Percentiles rank a stretch among this genome's conserved stretches.
Evolutionary conservation across 768 basidiomycete species (phyloP).

Genomic region (Suillus bovinus): DNA sequence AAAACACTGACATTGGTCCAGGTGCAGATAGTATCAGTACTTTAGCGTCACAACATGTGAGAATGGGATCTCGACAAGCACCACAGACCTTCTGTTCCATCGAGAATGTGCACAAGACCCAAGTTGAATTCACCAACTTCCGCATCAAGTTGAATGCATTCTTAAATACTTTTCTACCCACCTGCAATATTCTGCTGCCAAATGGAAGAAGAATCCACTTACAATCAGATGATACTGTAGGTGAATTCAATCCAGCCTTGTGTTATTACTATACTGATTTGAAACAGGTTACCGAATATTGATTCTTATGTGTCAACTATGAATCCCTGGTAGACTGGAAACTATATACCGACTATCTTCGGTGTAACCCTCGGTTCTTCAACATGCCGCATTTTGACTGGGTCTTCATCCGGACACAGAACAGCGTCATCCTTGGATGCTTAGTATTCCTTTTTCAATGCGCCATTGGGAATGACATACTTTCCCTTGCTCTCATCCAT

Average conservation of each 20-base stretch:
- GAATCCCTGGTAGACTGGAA: slow-evolving; percentile 31
- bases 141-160: slow-evolving; percentile 5
- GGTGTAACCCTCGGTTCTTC: slow-evolving; percentile 33
- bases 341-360: slow-evolving; percentile 25
- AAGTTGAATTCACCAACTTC: slow-evolving; percentile 5
- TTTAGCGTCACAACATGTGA: neutral
- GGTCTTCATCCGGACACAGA: slow-evolving; percentile 26
- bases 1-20: no score
- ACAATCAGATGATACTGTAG: neutral
- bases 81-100: neutral
- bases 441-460: slow-evolving; percentile 22
- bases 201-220: slow-evolving; percentile 6
- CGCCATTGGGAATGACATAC: slow-evolving; percentile 3
- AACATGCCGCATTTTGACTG: slow-evolving; percentile 26
- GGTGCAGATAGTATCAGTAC: neutral
- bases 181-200: neutral
- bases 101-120: neutral
- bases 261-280: neutral
- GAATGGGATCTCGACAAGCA: neutral
- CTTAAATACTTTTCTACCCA: neutral
- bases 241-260: neutral
- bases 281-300: slow-evolving; percentile 26
- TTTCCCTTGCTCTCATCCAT: slow-evolving; percentile 15
- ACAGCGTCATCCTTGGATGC: slow-evolving; percentile 17
- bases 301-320: slow-evolving; percentile 27